Percentiles rank a stretch among this genome's conserved stretches.
Evolutionary conservation across 2,329 filamentous ascomycete genomes (phyloP).

Genomic region (Alternaria solani): DNA sequence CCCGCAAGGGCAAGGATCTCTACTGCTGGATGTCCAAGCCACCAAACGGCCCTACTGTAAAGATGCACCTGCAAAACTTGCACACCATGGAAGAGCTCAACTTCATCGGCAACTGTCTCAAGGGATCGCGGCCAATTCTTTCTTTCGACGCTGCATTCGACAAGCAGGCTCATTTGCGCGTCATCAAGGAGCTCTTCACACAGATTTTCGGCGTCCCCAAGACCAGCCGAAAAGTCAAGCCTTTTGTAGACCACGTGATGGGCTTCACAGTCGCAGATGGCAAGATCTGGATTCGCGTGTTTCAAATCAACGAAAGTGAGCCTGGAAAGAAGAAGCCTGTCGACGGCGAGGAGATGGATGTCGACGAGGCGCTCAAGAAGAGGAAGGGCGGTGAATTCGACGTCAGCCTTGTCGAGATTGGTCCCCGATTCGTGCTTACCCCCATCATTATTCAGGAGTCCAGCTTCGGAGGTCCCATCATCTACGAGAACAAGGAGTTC

Average conservation of each 20-base stretch:
- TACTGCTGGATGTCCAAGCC: constrained; percentile 94
- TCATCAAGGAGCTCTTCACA: constrained; percentile 88
- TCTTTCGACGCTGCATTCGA: constrained; percentile 93
- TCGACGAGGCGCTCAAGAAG: constrained; percentile 46
- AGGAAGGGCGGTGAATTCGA: constrained; percentile 71
- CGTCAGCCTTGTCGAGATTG: constrained; percentile 88
- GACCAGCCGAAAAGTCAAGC: constrained; percentile 87
- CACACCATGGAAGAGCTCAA: constrained; percentile 98
- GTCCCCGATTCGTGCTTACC: constrained; percentile 89
- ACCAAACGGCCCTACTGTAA: constrained; percentile 79
- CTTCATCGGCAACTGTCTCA: constrained; percentile 95
- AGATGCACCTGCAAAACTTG: constrained; percentile 82
- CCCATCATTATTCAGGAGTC: constrained; percentile 96
- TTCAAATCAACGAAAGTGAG: constrained; percentile 89
- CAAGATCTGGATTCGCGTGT: constrained; percentile 95
- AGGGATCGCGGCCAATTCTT: constrained; percentile 88
- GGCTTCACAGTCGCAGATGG: constrained; percentile 88
- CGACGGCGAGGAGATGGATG: constrained; percentile 52
- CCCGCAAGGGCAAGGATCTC: constrained; percentile 90
- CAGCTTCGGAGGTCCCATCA: constrained; percentile 92
- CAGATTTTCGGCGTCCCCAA: constrained; percentile 94
- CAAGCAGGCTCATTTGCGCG: constrained; percentile 76
- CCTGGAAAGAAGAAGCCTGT: constrained; percentile 56
- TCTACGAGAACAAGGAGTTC: constrained; percentile 98
- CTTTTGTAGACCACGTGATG: constrained; percentile 95